Base-by-base conservation (phyloP, 805 yeast species). In the Starmerella bombicola region DNA sequence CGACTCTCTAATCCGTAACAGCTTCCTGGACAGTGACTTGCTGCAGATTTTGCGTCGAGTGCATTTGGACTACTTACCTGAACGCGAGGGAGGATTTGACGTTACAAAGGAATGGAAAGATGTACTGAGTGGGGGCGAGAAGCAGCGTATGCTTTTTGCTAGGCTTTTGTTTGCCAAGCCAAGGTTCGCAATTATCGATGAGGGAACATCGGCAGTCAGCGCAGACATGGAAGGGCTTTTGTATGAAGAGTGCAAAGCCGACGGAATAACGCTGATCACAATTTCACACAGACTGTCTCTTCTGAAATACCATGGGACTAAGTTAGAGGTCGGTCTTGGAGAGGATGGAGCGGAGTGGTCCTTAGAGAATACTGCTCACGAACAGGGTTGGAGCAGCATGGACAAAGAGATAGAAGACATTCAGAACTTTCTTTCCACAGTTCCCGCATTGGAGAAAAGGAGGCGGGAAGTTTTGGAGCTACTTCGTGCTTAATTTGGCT, bases 41-140 rank as follows among this genome's bases (percentile, higher is more conserved):
- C 70, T 73, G 48, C 72, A 70, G 45, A 75, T 81, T 34, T 65
- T 86, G 51, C 64, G 72, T 37, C 81, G 78, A 52, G 95, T 86
- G 29, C 79, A 80, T 46, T 66, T 86, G 45, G 93, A 79, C 24
- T 85, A 86, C 59, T 66, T 86, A 37, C 67, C 83, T 34, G 75
- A 74, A 41, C 71, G 96, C 56, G 73, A 63, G 41, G 64, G 62
- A 16, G 76, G 76, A 9, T 60, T 69, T 61, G 61, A 61, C 28
- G 56, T 67, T 4, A 51, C 60, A 9, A 69, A 78, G 44, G 83
- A 77, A 50, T 85, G 95, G 95, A 78, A 78, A 54, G 93, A 80
- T 56, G 79, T 85, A n/a, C 69, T 85, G 49, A 79, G 91, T 60
- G 96, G 96, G n/a, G 96, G 96, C 42, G 96, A 85, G 59, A 78